Evolutionary conservation across 345 rosid genomes (phyloP), one percentile per base, ranked within the genome.

Genomic region (Gossypioides kirkii): DNA sequence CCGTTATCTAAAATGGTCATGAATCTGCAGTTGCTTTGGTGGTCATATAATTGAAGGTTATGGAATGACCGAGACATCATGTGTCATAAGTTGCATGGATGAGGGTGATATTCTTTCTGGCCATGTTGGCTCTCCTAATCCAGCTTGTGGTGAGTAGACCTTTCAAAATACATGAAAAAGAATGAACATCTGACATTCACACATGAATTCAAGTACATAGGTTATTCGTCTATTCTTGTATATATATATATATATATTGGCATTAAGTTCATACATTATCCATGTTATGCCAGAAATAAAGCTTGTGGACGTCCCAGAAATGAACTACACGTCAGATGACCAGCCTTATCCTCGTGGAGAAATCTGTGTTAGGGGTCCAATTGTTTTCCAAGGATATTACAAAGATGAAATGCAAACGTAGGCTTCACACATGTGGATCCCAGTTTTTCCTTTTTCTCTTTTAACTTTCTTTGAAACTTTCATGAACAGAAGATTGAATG

Each of bases 381-480:
- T 73, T 66, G 77, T 95, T 69, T 95, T 95, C 77, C 81, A 45
- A 75, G 98, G 99, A 73, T 92, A 95, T 80, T 82, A 83, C 78
- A 95, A 95, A 87, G 99, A 95, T 80, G 97, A 95, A 87, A 83
- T 81, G 65, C 99, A 95, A 74, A 95, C 97, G 99, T 95, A 86
- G 50, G 62, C 41, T 50, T 75, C 53, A 59, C 36, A 18, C 20
- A 54, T 68, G 3, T 73, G 20, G 20, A 49, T 55, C 70, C 26
- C 6, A 16, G 10, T 17, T 17, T 10, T 55, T 61, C 53, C 50
- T 60, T 61, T 72, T 16, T 70, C 38, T 61, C 38, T 61, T 43
- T 32, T 32, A 7, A 7, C 7, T 6, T 32, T 32, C 7, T 32
- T 32, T 77, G 23, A 50, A 8, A 63, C 58, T 77, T 69, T n/a